Conservation (phyloP, 306 rosid genomes). For the Pueraria montana region DNA sequence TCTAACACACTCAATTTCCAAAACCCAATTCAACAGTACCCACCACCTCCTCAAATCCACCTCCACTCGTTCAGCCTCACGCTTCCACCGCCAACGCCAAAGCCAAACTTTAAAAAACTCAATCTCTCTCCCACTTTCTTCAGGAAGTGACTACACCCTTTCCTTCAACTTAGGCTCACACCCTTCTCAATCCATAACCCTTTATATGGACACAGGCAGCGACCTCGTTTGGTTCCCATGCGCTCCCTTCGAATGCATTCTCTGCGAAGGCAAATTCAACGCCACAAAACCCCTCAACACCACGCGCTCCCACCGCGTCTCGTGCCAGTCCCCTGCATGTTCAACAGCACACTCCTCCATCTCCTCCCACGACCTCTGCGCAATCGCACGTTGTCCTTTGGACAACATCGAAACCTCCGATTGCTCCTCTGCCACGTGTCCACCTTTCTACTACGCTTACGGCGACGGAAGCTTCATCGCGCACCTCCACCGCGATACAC, state of each 20-base stretch:
- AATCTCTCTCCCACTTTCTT: slow-evolving; percentile 83
- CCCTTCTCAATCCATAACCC: slow-evolving; percentile 71
- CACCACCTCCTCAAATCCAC: slow-evolving; percentile 83
- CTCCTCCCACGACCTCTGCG: slow-evolving; percentile 76
- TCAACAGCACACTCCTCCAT: slow-evolving; percentile 70
- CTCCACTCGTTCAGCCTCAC: slow-evolving; percentile 67
- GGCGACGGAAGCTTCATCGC: slow-evolving; percentile 90
- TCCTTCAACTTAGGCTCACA: slow-evolving; percentile 67
- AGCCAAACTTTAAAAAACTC: slow-evolving; percentile 37
- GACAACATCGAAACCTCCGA: slow-evolving; percentile 81
- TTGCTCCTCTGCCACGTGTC: slow-evolving; percentile 72
- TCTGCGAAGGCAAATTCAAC: slow-evolving; percentile 83
- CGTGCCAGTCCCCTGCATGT: slow-evolving; percentile 83
- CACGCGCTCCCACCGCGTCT: slow-evolving; percentile 51
- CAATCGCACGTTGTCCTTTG: slow-evolving; percentile 80
- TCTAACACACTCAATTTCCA: slow-evolving; percentile 72
- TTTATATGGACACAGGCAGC: slow-evolving; percentile 97
- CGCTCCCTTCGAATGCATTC: slow-evolving; percentile 87
- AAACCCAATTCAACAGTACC: slow-evolving; percentile 70
- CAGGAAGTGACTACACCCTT: slow-evolving; percentile 91
- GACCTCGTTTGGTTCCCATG: slow-evolving; percentile 99
- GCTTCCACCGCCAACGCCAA: slow-evolving; percentile 64
- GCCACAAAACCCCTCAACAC: slow-evolving; percentile 56
- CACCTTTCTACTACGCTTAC: slow-evolving; percentile 89
- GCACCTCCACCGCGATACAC: slow-evolving; percentile 60